Percentiles rank a stretch among this genome's conserved stretches.
phyloP scores from a whole-genome alignment of 140 eudicot genomes.

The Stevia rebaudiana region DNA sequence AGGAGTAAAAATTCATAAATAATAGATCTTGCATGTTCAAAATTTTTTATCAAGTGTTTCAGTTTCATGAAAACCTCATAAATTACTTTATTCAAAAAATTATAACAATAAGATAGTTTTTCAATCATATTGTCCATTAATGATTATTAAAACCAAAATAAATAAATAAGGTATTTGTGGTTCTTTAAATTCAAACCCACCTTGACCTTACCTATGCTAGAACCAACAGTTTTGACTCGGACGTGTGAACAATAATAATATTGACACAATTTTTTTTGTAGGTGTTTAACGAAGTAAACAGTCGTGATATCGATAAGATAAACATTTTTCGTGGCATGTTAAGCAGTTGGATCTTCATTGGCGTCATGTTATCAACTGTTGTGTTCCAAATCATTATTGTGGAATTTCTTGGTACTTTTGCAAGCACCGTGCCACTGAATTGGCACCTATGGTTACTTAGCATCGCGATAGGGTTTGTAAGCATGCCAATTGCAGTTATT shows the following conservation, averaged over 20 bases:
- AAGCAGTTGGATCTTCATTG: conserved; percentile 20
- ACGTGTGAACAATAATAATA: neutral
- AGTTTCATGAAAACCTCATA: neutral
- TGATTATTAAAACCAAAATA: neutral
- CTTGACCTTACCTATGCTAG: neutral
- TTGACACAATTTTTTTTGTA: neutral
- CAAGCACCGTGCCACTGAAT: conserved; percentile 28
- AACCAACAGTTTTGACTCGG: too few relatives aligned
- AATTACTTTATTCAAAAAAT: neutral
- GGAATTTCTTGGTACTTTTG: conserved; percentile 36
- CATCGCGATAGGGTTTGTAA: conserved; percentile 18
- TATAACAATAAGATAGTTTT: neutral
- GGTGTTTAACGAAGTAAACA: conserved; percentile 36
- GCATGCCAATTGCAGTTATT: conserved; percentile 31
- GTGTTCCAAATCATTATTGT: conserved; percentile 28
- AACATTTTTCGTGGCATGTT: conserved; percentile 29
- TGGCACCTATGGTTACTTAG: conserved; percentile 33
- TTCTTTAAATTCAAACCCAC: neutral
- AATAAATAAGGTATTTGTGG: neutral
- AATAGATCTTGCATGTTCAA: neutral
- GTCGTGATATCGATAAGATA: conserved; percentile 28
- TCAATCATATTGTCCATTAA: neutral
- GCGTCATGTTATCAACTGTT: conserved; percentile 14
- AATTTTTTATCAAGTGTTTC: neutral
- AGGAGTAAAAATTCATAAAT: neutral